Conservation (phyloP, 2,329 filamentous ascomycete genomes). For the Talaromyces pinophilus region DNA sequence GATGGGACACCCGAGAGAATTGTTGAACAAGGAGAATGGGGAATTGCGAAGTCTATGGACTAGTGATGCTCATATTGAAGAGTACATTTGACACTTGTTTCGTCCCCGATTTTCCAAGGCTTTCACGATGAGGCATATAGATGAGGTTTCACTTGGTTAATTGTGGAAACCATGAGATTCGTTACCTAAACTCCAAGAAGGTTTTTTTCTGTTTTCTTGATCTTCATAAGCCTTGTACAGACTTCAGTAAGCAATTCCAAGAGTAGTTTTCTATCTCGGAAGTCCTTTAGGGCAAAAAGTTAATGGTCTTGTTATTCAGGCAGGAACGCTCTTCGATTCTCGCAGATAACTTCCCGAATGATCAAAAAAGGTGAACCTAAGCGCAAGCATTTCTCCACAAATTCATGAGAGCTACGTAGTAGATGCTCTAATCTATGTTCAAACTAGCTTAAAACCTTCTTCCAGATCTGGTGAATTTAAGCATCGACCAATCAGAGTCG, state of each 20-base stretch:
- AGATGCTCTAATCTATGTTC: neutral
- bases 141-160: neutral
- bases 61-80: neutral
- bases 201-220: neutral
- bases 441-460: neutral
- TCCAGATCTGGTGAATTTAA: neutral
- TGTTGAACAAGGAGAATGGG: neutral
- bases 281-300: neutral
- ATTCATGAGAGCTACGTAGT: neutral
- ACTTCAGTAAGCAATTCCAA: neutral
- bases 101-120: neutral
- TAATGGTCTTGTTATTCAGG: neutral
- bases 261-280: neutral
- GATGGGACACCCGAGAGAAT: neutral
- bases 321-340: neutral
- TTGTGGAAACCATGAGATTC: neutral
- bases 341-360: neutral
- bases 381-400: neutral
- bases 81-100: neutral
- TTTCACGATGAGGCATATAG: neutral
- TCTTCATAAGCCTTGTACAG: neutral
- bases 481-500: neutral
- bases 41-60: neutral
- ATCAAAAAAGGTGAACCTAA: neutral
- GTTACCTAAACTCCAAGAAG: neutral